These are phyloP conservation scores for Dothistroma septosporum DNA, from an alignment of 2,329 filamentous ascomycete genomes.

Conservation along the genomic window DNA sequence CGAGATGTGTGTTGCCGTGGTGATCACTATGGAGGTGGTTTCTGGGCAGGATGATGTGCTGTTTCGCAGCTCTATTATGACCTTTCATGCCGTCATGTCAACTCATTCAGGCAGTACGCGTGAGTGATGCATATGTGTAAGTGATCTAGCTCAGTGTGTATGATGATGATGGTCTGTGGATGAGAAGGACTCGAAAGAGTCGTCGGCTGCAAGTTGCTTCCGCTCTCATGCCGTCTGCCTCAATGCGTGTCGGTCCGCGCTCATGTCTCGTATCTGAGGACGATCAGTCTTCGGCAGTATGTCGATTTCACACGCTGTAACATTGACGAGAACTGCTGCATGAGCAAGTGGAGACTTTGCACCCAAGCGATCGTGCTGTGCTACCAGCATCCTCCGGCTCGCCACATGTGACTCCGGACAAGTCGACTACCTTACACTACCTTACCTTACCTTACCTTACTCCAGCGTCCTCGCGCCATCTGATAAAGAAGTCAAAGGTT, in stretches of 20 bases:
- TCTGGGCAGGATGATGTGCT: background rate
- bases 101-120: background rate
- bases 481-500: background rate
- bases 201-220: too few species aligned
- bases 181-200: background rate
- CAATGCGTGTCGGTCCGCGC: background rate
- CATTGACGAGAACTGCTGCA: background rate
- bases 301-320: background rate
- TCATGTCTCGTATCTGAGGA: too few species aligned
- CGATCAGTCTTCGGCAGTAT: background rate
- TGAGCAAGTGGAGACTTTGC: background rate
- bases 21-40: background rate
- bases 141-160: background rate
- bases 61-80: background rate
- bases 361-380: background rate
- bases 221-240: background rate
- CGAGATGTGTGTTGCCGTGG: background rate
- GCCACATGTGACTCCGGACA: constrained; percentile 5
- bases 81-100: background rate
- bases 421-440: background rate
- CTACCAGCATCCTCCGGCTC: constrained; percentile 5
- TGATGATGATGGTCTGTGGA: background rate
- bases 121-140: background rate
- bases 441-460: too few species aligned
- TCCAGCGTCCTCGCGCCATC: background rate